Evolutionary conservation across 1,284 basidiomycete species (phyloP).

Genomic region (Microstroma glucosiphilum): DNA sequence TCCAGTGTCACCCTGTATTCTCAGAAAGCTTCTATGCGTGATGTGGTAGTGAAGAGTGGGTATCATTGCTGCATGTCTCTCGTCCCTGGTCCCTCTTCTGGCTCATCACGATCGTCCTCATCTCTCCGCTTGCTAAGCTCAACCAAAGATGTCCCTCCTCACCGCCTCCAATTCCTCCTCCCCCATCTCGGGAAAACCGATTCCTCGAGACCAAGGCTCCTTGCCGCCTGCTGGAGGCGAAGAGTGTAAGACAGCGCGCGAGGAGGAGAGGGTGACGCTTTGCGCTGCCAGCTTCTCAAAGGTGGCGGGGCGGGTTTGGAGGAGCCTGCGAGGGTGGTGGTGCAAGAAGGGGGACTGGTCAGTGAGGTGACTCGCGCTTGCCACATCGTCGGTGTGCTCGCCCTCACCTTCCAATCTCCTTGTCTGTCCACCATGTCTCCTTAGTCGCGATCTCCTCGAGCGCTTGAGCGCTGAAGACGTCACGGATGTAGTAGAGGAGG

Average conservation of each 20-base stretch:
- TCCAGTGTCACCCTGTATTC: too few species aligned
- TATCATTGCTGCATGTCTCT: too few species aligned
- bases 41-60: too few species aligned
- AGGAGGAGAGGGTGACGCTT: background rate
- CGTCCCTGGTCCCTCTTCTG: too few species aligned
- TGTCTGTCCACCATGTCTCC: background rate
- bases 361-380: background rate
- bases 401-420: background rate
- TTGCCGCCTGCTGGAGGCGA: background rate
- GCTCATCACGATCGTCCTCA: too few species aligned
- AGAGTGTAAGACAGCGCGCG: background rate
- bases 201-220: background rate
- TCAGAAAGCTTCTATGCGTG: too few species aligned
- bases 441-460: background rate
- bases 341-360: background rate
- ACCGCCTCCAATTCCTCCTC: background rate
- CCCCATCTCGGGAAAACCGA: background rate
- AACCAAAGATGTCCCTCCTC: background rate
- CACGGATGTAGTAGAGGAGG: slow-evolving; percentile 1
- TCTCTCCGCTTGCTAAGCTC: too few species aligned
- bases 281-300: background rate
- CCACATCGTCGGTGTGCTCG: background rate
- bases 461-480: background rate
- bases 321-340: too few species aligned
- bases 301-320: background rate